Conservation (phyloP, 2,329 filamentous ascomycete species). For the Ilyonectria sp. region DNA sequence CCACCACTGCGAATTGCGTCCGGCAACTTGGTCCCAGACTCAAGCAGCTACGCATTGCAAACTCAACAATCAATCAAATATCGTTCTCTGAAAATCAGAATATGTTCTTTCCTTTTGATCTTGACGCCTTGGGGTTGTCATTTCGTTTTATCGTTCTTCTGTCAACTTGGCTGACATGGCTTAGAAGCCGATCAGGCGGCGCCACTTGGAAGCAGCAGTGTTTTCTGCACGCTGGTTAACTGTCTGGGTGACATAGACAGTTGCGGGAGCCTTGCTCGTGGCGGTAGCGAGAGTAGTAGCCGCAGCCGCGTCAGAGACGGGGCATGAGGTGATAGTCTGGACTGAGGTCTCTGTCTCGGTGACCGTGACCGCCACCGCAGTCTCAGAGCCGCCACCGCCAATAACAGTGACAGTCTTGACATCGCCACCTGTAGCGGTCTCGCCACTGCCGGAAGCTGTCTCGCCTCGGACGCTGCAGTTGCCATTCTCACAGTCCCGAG, state of each 20-base stretch:
- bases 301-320: conserved; percentile 36
- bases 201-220: conserved; percentile 21
- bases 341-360: conserved; percentile 27
- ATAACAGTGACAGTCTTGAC: conserved; percentile 17
- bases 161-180: not conserved
- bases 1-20: conserved; percentile 18
- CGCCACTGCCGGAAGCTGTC: not conserved
- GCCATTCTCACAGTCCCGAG: not conserved
- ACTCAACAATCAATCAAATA: conserved; percentile 17
- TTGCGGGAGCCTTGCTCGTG: conserved; percentile 40
- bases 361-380: conserved; percentile 20
- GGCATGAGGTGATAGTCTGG: conserved; percentile 32
- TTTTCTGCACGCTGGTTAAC: conserved; percentile 30
- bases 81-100: not conserved
- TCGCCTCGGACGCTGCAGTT: not conserved
- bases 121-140: conserved; percentile 21
- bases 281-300: conserved; percentile 43
- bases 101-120: conserved; percentile 17
- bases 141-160: conserved; percentile 1
- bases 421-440: not conserved
- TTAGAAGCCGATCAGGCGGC: conserved; percentile 26
- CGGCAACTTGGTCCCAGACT: conserved; percentile 22
- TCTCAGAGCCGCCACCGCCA: conserved; percentile 27
- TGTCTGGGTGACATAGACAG: conserved; percentile 45
- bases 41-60: conserved; percentile 9